Evolutionary conservation across 768 basidiomycete species (phyloP).

Genomic region (Lactarius vividus): DNA sequence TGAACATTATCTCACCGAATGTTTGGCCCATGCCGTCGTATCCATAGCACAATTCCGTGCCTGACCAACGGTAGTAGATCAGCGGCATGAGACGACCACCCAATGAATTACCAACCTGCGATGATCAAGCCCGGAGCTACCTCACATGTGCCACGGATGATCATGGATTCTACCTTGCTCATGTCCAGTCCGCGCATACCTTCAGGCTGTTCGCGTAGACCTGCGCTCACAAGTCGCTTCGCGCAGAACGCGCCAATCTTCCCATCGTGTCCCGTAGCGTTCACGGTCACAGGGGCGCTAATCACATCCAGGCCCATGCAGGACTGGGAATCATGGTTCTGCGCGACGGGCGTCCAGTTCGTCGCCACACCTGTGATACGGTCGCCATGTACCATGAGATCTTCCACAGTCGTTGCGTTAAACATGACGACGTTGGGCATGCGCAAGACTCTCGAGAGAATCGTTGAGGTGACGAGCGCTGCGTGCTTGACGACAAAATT

Average conservation of each 20-base stretch:
- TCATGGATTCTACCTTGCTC: slow-evolving; percentile 79
- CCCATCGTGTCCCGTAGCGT: slow-evolving; percentile 74
- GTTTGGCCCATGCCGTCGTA: slow-evolving; percentile 68
- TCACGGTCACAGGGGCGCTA: slow-evolving; percentile 72
- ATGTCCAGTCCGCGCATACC: slow-evolving; percentile 82
- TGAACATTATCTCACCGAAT: slow-evolving; percentile 78
- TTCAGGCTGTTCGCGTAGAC: slow-evolving; percentile 69
- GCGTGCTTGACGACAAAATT: slow-evolving; percentile 78
- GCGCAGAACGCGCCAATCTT: slow-evolving; percentile 82
- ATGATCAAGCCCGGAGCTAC: slow-evolving; percentile 72
- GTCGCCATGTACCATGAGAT: slow-evolving; percentile 65
- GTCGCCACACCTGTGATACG: slow-evolving; percentile 54
- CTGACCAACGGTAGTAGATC: slow-evolving; percentile 35
- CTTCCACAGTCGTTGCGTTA: slow-evolving; percentile 81
- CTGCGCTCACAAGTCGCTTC: slow-evolving; percentile 72
- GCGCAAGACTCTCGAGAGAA: slow-evolving; percentile 67
- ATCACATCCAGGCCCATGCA: slow-evolving; percentile 34
- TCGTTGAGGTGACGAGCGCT: slow-evolving; percentile 75
- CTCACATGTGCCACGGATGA: slow-evolving; percentile 74
- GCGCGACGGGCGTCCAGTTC: slow-evolving; percentile 45
- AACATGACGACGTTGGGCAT: slow-evolving; percentile 70
- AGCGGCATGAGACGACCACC: not conserved
- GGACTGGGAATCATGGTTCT: too few relatives aligned
- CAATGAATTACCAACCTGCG: slow-evolving; percentile 48
- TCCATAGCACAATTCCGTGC: slow-evolving; percentile 83